Conservation (phyloP, 202 grass and related monocot genomes). For the Panicum hallii region DNA sequence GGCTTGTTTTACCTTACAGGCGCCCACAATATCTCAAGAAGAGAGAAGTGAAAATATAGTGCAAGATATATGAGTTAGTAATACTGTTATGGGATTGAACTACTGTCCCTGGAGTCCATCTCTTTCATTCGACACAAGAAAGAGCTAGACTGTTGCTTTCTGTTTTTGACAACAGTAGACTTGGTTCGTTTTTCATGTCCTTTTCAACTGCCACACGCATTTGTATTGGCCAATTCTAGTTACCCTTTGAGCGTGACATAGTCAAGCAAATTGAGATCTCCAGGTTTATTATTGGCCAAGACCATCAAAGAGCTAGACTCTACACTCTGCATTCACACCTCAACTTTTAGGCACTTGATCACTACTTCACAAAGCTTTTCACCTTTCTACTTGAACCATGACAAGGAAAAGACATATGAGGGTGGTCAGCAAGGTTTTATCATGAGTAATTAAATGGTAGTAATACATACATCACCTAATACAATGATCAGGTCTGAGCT, state of each 20-base stretch:
- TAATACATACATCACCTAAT: neutral
- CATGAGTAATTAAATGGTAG: neutral
- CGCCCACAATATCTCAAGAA: too few species aligned
- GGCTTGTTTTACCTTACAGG: neutral
- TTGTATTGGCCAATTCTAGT: constrained; percentile 1
- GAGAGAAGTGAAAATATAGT: neutral
- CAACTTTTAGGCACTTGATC: neutral
- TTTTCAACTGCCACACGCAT: constrained; percentile 35
- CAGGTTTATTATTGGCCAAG: neutral
- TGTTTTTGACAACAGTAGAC: neutral
- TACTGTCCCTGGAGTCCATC: neutral
- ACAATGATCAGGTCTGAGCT: neutral
- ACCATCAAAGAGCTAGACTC: neutral
- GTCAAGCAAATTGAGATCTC: constrained; percentile 5
- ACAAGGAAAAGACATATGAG: neutral
- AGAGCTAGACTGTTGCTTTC: neutral
- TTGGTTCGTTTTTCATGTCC: neutral
- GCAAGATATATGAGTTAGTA: neutral
- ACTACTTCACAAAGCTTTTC: neutral
- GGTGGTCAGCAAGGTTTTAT: neutral
- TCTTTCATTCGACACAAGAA: neutral
- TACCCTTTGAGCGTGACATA: neutral
- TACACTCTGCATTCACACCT: neutral
- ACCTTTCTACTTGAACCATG: neutral
- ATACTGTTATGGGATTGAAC: neutral